phyloP scores from a whole-genome alignment of 768 basidiomycete species.

The Lentinula guzmanii region DNA sequence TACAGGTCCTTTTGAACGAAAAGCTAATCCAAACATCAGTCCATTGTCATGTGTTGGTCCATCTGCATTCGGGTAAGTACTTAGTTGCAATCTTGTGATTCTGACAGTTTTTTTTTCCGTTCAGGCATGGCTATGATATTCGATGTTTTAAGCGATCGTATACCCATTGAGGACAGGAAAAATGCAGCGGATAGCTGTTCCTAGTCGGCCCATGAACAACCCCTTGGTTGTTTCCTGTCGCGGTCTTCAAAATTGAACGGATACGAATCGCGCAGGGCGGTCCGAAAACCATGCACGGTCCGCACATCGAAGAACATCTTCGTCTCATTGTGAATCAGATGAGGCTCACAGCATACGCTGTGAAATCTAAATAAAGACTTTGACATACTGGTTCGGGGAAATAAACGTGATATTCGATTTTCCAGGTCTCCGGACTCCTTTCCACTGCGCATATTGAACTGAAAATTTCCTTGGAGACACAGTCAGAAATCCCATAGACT shows the following conservation, averaged over 20 bases:
- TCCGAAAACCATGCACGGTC: background rate
- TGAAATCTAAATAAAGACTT: background rate
- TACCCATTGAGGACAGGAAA: background rate
- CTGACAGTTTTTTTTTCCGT: background rate
- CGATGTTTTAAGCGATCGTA: background rate
- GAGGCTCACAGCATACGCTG: background rate
- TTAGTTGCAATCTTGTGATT: background rate
- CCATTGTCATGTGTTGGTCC: slow-evolving; percentile 5
- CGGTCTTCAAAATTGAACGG: background rate
- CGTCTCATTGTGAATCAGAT: background rate
- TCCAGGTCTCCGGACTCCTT: background rate
- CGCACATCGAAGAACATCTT: background rate
- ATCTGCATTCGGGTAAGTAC: background rate
- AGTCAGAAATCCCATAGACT: background rate
- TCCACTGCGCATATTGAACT: background rate
- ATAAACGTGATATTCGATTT: background rate
- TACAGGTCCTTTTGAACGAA: too few species aligned
- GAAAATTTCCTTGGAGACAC: background rate
- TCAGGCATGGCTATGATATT: slow-evolving; percentile 8
- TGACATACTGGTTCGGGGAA: background rate
- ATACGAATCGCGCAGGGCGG: background rate
- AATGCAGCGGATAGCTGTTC: slow-evolving; percentile 2
- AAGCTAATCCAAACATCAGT: background rate
- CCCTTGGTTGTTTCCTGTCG: background rate
- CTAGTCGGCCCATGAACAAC: background rate